A percentile compares a stretch with the other conserved stretches of the same genome.
These are phyloP conservation scores for Paracorniculantispora psalliotae DNA, from an alignment of 2,329 filamentous ascomycete species.

Conservation along the genomic window DNA sequence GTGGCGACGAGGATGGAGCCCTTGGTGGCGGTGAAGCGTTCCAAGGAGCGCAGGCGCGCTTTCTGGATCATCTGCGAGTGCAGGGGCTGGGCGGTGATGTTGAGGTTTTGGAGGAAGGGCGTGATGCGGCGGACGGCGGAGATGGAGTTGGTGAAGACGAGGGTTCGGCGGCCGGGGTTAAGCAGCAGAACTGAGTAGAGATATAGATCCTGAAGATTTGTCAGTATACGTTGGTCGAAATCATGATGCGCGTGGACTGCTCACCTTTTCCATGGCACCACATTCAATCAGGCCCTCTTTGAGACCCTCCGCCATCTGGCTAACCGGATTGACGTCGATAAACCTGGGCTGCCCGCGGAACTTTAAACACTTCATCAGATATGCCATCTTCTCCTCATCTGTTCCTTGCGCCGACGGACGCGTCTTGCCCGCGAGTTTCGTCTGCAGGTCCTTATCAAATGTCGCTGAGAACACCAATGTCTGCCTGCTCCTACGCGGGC, in stretches of 20 bases:
- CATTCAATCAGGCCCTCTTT: constrained; percentile 92
- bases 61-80: constrained; percentile 97
- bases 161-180: constrained; percentile 71
- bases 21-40: constrained; percentile 72
- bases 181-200: constrained; percentile 84
- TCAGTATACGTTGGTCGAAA: background rate
- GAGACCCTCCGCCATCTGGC: constrained; percentile 80
- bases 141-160: constrained; percentile 96
- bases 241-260: constrained; percentile 1
- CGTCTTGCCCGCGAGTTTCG: constrained; percentile 78
- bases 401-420: constrained; percentile 49
- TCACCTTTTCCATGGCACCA: constrained; percentile 83
- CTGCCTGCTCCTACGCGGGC: constrained; percentile 41
- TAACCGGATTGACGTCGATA: constrained; percentile 83
- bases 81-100: constrained; percentile 68
- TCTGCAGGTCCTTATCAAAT: constrained; percentile 85
- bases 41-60: constrained; percentile 84
- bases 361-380: constrained; percentile 82
- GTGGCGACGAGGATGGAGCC: constrained; percentile 77
- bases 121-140: constrained; percentile 81
- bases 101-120: constrained; percentile 77
- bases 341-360: constrained; percentile 85
- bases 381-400: constrained; percentile 82
- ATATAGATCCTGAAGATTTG: constrained; percentile 66
- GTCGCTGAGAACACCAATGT: constrained; percentile 96